Conservation (phyloP, 2,329 filamentous ascomycete genomes). For the Aotearoamyces nothofagi region DNA sequence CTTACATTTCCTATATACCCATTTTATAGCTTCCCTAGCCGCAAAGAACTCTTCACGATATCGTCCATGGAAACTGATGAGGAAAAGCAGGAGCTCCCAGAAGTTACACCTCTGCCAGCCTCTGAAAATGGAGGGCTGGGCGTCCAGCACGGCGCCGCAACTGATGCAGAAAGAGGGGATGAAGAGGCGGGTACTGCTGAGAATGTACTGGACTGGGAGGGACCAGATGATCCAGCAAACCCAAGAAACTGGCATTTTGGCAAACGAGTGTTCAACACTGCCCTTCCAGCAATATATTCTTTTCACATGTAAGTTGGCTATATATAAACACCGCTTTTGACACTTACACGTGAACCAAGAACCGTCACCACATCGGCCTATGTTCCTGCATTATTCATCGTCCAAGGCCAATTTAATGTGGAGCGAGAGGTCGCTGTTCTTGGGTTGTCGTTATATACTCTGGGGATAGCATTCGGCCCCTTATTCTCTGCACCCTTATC, state of each 20-base stretch:
- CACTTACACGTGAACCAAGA: constrained; percentile 4
- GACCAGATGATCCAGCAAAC: constrained; percentile 9
- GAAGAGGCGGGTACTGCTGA: too few species aligned
- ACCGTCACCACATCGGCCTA: constrained; percentile 24
- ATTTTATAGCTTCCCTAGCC: too few species aligned
- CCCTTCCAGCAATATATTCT: constrained; percentile 11
- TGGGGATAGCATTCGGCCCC: constrained; percentile 44
- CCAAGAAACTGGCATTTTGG: constrained; percentile 12
- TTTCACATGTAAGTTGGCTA: constrained; percentile 14
- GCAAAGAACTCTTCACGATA: too few species aligned
- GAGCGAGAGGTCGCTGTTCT: constrained; percentile 40
- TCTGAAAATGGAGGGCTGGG: too few species aligned
- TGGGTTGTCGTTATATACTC: constrained; percentile 41
- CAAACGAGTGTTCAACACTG: constrained; percentile 12
- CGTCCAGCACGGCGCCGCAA: too few species aligned
- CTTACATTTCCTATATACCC: too few species aligned
- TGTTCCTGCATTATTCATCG: constrained; percentile 30
- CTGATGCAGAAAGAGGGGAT: too few species aligned
- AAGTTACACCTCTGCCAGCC: too few species aligned
- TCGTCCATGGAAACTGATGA: too few species aligned
- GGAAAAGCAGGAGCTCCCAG: too few species aligned
- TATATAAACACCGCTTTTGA: too few species aligned
- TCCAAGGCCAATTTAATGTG: constrained; percentile 37
- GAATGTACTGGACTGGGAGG: constrained; percentile 14
- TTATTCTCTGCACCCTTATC: constrained; percentile 52